These are phyloP conservation scores for Tolypocladium endophyticum DNA, from an alignment of 2,329 filamentous ascomycete species.

Conservation along the genomic window DNA sequence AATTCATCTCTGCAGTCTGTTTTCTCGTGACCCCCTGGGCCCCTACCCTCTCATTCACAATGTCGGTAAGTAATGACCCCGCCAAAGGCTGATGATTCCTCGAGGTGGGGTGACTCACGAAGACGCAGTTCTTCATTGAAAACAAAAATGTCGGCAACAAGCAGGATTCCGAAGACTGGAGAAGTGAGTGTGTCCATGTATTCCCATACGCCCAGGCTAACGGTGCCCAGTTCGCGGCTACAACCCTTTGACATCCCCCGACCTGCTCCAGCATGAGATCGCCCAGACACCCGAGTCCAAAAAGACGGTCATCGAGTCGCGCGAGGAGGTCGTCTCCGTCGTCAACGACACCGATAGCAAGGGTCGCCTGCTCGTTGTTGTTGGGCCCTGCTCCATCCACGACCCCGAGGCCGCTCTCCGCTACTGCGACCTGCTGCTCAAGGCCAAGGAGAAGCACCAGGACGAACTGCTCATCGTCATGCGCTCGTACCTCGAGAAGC, in stretches of 20 bases:
- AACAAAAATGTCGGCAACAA: slow-evolving; percentile 73
- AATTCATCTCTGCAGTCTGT: background rate
- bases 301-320: slow-evolving; percentile 49
- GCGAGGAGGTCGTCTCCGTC: slow-evolving; percentile 55
- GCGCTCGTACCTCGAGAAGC: slow-evolving; percentile 98
- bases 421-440: slow-evolving; percentile 78
- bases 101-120: slow-evolving; percentile 16
- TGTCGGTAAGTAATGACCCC: background rate
- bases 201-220: background rate
- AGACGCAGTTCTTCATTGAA: slow-evolving; percentile 58
- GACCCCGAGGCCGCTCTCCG: slow-evolving; percentile 83
- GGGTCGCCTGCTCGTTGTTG: slow-evolving; percentile 57
- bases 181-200: slow-evolving; percentile 47
- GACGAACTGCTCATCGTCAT: slow-evolving; percentile 91
- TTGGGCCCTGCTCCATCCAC: slow-evolving; percentile 96
- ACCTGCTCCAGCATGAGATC: slow-evolving; percentile 93
- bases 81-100: background rate
- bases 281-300: slow-evolving; percentile 46
- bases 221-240: slow-evolving; percentile 61
- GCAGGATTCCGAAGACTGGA: slow-evolving; percentile 66
- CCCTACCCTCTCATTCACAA: background rate
- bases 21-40: background rate
- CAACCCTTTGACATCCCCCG: slow-evolving; percentile 85
- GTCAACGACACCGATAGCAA: slow-evolving; percentile 58
- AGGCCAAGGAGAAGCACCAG: slow-evolving; percentile 77